Evolutionary conservation across 2,329 filamentous ascomycete species (phyloP), one percentile per base, ranked within the genome.

Genomic region (Fusarium robinianum): DNA sequence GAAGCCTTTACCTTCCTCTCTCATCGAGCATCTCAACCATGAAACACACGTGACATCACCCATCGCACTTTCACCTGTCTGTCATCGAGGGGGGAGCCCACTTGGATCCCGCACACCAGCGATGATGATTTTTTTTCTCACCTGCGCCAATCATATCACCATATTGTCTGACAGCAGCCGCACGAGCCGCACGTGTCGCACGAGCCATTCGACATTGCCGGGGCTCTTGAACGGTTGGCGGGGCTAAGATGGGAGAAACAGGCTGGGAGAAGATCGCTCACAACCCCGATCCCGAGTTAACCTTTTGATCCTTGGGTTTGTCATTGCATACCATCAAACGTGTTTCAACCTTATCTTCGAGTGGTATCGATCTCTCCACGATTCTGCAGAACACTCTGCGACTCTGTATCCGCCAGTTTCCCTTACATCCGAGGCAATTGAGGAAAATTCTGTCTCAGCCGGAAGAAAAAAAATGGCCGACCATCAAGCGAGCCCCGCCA

Each of bases 381-480:
- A 21, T 24, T 19, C 30, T 14, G 25, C 12, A 25, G 38, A 30
- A 29, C 45, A 19, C 29, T 23, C 31, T n/a, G n/a, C 23, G 34
- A 31, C 26, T 25, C 12, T 37, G 15, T 25, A 6, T 6, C 14
- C 12, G 8, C 3, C 21, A 24, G 11, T n/a, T 12, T 35, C 46
- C 26, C 44, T 32, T 19, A 24, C 18, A 17, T 31, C 36, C 23
- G 21, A 18, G 39, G 24, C 42, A 35, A 39, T 23, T 42, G 37
- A 44, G 51, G 24, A 45, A 54, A 55, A 50, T 41, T 41, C 34
- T 43, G 43, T 41, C 54, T 41, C 49, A 43, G 50, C 42, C 51
- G 18, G 49, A 57, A 57, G n/a, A n/a, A n/a, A n/a, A n/a, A n/a
- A n/a, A 53, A 70, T 70, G 68, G 51, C 66, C 57, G 65, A 69